A percentile compares a stretch with the other conserved stretches of the same genome.
phyloP scores from a whole-genome alignment of 139 green algal species.

The Micractinium conductrix region DNA sequence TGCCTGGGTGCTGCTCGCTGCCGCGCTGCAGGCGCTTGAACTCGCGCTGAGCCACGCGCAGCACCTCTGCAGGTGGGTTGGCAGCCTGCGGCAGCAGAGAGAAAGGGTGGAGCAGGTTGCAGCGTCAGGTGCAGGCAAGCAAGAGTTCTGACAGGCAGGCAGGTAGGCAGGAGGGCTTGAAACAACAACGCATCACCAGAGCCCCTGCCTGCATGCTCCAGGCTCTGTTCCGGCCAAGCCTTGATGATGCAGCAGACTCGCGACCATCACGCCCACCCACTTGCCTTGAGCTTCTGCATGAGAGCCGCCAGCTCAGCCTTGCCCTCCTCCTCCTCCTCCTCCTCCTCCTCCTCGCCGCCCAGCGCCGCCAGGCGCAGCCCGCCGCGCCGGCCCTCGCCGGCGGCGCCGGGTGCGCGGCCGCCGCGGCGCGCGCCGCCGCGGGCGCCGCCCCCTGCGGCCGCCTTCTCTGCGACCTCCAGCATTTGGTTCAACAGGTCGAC shows the following conservation, averaged over 20 bases:
- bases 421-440: neutral
- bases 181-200: too few species aligned
- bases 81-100: neutral
- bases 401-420: neutral
- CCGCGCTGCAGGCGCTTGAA: constrained; percentile 31
- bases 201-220: too few species aligned
- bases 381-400: neutral
- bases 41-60: constrained; percentile 37
- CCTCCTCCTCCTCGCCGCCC: neutral
- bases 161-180: too few species aligned
- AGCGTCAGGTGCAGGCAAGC: neutral
- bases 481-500: neutral
- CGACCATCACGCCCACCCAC: neutral
- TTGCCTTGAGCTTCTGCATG: constrained; percentile 43
- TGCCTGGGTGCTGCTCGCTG: constrained; percentile 38
- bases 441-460: neutral
- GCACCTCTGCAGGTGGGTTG: constrained; percentile 38
- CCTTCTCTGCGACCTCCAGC: constrained; percentile 24
- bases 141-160: neutral
- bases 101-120: neutral
- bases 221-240: too few species aligned
- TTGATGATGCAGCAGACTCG: too few species aligned
- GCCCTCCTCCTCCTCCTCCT: constrained; percentile 30
- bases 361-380: constrained; percentile 11
- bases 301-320: constrained; percentile 29